Conservation (phyloP, 2,329 filamentous ascomycete species). For the Graphiopsis chlorocephala region DNA sequence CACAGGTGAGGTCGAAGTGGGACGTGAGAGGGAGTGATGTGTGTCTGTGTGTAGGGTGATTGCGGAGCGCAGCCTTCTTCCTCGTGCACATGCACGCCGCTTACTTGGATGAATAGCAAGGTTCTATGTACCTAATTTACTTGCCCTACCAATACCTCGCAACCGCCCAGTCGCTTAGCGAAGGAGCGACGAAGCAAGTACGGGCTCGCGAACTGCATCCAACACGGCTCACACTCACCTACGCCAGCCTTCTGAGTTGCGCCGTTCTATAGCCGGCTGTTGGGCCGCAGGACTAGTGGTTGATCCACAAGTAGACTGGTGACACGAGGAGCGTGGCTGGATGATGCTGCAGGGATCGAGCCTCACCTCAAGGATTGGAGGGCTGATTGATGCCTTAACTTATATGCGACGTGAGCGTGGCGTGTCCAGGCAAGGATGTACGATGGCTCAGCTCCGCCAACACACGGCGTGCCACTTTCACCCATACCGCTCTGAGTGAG, state of each 20-base stretch:
- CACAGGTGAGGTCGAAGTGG: conserved; percentile 2
- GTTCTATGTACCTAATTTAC: background rate
- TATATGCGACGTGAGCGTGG: conserved; percentile 1
- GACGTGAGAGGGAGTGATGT: background rate
- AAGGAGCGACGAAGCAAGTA: background rate
- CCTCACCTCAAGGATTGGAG: conserved; percentile 6
- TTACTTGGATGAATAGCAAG: background rate
- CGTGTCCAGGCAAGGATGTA: background rate
- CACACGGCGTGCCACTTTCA: background rate
- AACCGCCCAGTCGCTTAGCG: background rate
- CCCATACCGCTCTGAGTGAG: background rate
- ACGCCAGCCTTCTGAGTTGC: background rate
- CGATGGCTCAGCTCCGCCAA: background rate
- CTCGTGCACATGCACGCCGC: background rate
- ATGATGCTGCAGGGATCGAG: background rate
- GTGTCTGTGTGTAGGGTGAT: background rate
- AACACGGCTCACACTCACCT: background rate
- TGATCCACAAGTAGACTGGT: conserved; percentile 2
- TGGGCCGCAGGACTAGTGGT: conserved; percentile 5
- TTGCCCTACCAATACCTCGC: background rate
- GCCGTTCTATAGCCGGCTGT: background rate
- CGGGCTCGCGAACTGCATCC: background rate
- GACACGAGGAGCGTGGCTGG: conserved; percentile 6
- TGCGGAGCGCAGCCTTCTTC: background rate
- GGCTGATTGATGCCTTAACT: conserved; percentile 10